phyloP scores from a whole-genome alignment of 441 rosid genomes.

The Jatropha multifida region DNA sequence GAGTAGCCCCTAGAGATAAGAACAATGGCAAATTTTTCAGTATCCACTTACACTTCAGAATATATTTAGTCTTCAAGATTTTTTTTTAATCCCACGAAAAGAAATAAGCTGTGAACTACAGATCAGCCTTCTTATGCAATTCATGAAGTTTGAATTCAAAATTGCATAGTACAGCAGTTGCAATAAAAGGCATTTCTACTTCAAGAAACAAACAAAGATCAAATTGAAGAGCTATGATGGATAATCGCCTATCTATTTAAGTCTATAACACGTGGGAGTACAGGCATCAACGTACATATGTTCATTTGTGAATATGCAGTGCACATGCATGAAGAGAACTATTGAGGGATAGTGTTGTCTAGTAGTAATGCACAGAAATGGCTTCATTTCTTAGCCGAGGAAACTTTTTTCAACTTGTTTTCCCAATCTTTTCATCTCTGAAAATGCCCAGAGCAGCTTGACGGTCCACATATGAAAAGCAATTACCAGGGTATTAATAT shows the following conservation, averaged over 20 bases:
- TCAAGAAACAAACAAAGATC: neutral
- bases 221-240: neutral
- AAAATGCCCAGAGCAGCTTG: neutral
- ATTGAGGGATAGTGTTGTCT: neutral
- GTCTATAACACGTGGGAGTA: neutral
- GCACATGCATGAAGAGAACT: neutral
- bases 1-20: constrained; percentile 78
- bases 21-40: constrained; percentile 2
- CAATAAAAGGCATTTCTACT: neutral
- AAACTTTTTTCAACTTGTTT: neutral
- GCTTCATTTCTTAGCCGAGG: neutral
- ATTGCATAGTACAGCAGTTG: neutral
- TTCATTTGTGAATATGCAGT: neutral
- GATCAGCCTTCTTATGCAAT: constrained; percentile 1
- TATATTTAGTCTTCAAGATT: neutral
- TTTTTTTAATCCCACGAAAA: neutral
- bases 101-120: neutral
- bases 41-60: neutral
- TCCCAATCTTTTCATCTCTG: neutral
- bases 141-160: neutral
- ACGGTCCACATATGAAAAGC: neutral
- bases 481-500: neutral
- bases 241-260: neutral
- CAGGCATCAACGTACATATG: neutral
- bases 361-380: neutral